Evolutionary conservation across 306 rosid genomes (phyloP), one percentile per base, ranked within the genome.

Genomic region (Prosopis cineraria): DNA sequence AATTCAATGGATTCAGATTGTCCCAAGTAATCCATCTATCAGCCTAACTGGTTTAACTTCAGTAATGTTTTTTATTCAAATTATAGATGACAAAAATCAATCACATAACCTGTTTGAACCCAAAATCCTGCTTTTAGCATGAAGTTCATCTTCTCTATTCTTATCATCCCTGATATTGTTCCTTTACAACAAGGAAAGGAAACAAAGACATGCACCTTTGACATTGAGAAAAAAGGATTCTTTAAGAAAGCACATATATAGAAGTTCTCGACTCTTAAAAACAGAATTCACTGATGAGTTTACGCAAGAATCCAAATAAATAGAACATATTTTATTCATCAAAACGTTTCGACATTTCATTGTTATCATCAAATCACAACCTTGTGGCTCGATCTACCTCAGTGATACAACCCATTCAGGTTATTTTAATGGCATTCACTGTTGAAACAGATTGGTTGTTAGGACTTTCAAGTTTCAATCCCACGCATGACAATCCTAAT

Each of bases 311-410:
- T 20, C n/a, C 25, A 37, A n/a, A 11, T 20, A 12, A n/a, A 37
- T 22, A 66, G 48, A 66, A 66, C 70, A 65, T 37, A 20, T 36
- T 19, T 41, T 10, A 41, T 68, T 68, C 48, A 68, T 41, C 44
- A 41, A 48, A 22, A 3, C 56, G 0, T 50, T 13, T 2, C 19
- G 8, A 63, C n/a, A 71, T 45, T 48, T n/a, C 30, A 48, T 20
- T 50, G 33, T 24, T 19, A 45, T 8, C 6, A 5, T 8, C 6
- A 5, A 45, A 45, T 45, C 52, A 45, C 27, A 50, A n/a, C 13
- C n/a, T 50, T 71, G 45, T 71, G 45, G 47, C 43, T 3, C 25
- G 14, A 2, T 11, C 55, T 43, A 43, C 53, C 40, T 16, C n/a
- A 14, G 20, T 45, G 44, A 40, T 12, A 40, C 44, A 11, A 37